Evolutionary conservation across 2,329 filamentous ascomycete species (phyloP).

Genomic region (Camillea tinctor): DNA sequence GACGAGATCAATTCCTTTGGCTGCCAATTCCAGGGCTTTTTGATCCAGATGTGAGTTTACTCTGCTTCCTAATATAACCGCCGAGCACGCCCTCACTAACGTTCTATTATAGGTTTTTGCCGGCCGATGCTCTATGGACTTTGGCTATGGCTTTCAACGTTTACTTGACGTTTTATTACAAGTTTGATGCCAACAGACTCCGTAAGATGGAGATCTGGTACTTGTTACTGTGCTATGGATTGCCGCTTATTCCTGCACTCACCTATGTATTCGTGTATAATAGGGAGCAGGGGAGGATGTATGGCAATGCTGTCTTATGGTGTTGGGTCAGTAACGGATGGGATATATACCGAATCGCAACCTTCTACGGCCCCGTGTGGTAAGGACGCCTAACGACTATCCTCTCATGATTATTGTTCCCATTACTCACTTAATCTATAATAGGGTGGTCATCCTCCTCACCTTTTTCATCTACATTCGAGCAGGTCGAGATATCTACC

Average conservation of each 20-base stretch:
- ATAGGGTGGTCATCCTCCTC: constrained; percentile 57
- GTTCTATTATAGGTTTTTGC: constrained; percentile 65
- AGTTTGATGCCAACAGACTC: constrained; percentile 64
- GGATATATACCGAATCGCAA: constrained; percentile 69
- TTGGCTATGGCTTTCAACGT: constrained; percentile 83
- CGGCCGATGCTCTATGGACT: constrained; percentile 73
- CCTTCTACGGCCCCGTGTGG: constrained; percentile 75
- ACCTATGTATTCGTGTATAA: constrained; percentile 64
- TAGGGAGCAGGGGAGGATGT: constrained; percentile 55
- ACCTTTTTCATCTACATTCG: constrained; percentile 66
- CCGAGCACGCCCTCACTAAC: constrained; percentile 7
- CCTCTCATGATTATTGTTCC: background rate
- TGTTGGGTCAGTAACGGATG: constrained; percentile 71
- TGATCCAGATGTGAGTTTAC: constrained; percentile 74
- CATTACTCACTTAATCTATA: constrained; percentile 5
- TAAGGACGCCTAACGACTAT: constrained; percentile 33
- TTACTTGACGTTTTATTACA: constrained; percentile 75
- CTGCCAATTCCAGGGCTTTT: constrained; percentile 72
- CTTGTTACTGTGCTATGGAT: constrained; percentile 66
- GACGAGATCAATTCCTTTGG: constrained; percentile 45
- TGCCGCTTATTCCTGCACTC: constrained; percentile 69
- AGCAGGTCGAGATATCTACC: constrained; percentile 66
- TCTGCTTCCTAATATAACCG: background rate
- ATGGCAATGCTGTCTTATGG: constrained; percentile 76
- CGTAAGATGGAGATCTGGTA: constrained; percentile 71